Evolutionary conservation across 2,329 filamentous ascomycete species (phyloP).

Genomic region (Fusarium irregulare): DNA sequence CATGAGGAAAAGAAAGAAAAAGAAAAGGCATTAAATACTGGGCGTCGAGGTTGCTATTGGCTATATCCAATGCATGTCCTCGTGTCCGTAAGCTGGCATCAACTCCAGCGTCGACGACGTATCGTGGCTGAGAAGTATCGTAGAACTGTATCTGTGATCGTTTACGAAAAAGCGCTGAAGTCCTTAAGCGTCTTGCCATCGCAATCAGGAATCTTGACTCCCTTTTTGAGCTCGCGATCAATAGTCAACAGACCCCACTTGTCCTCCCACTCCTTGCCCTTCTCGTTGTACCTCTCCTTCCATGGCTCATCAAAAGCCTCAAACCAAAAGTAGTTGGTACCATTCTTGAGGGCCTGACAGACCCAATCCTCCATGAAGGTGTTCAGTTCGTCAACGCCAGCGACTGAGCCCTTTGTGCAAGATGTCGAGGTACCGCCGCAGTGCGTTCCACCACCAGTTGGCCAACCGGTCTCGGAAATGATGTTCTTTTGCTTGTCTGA

Average conservation of each 20-base stretch:
- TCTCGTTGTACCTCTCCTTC: conserved; percentile 81
- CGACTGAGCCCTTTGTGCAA: conserved; percentile 77
- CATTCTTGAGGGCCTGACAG: conserved; percentile 81
- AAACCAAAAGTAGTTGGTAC: conserved; percentile 97
- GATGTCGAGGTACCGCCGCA: conserved; percentile 67
- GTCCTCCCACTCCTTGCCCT: conserved; percentile 85
- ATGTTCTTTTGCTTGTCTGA: conserved; percentile 74
- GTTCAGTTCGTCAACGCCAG: conserved; percentile 84
- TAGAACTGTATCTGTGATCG: conserved; percentile 1
- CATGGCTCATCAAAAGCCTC: conserved; percentile 97
- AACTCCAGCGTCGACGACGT: conserved; percentile 1
- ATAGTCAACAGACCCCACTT: conserved; percentile 95
- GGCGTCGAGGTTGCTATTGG: conserved; percentile 10
- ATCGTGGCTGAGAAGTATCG: conserved; percentile 4
- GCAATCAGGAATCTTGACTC: conserved; percentile 88
- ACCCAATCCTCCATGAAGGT: conserved; percentile 88
- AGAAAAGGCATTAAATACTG: conserved; percentile 26
- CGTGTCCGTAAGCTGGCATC: conserved; percentile 10
- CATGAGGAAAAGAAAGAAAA: conserved; percentile 9
- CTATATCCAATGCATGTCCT: conserved; percentile 28
- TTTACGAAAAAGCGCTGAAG: conserved; percentile 28
- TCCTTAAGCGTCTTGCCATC: conserved; percentile 72
- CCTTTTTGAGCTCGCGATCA: conserved; percentile 83
- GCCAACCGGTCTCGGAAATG: conserved; percentile 94
- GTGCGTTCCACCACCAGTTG: conserved; percentile 80